Evolutionary conservation across 192 early-diverging fungal genomes (phyloP).

Genomic region (Coemansia sp.): DNA sequence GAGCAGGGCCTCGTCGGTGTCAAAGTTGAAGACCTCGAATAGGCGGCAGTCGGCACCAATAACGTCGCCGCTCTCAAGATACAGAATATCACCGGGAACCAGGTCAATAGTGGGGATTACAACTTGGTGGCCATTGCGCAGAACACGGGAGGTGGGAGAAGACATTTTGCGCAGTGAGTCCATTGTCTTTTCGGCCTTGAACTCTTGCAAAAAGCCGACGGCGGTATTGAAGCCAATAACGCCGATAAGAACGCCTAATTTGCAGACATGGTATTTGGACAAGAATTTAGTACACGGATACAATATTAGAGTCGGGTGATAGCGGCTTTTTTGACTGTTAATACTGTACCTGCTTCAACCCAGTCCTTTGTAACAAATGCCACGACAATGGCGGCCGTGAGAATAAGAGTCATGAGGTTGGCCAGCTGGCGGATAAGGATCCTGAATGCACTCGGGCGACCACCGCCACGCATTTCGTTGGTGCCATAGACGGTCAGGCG

Average conservation of each 20-base stretch:
- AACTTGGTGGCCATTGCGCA: conserved; percentile 75
- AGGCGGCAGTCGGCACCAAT: conserved; percentile 90
- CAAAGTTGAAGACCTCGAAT: conserved; percentile 79
- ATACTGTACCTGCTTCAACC: conserved; percentile 55
- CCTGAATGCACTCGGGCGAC: conserved; percentile 61
- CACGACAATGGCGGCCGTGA: conserved; percentile 62
- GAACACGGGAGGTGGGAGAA: conserved; percentile 80
- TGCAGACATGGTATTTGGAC: background rate
- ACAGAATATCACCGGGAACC: conserved; percentile 88
- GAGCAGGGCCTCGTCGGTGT: conserved; percentile 87
- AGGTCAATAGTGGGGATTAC: conserved; percentile 73
- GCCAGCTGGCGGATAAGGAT: conserved; percentile 63
- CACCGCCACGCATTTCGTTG: conserved; percentile 68
- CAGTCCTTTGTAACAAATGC: conserved; percentile 67
- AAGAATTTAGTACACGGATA: background rate
- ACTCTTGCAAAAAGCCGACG: conserved; percentile 96
- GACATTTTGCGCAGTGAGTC: conserved; percentile 86
- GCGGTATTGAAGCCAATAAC: conserved; percentile 84
- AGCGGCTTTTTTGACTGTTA: background rate
- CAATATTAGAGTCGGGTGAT: no score
- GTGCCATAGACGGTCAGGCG: conserved; percentile 48
- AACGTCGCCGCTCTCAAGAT: conserved; percentile 91
- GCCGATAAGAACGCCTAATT: conserved; percentile 68
- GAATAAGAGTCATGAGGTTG: conserved; percentile 65
- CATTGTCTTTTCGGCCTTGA: conserved; percentile 90